Evolutionary conservation across 805 yeast species (phyloP), one percentile per base, ranked within the genome.

Genomic region (Candida yuanshanica): DNA sequence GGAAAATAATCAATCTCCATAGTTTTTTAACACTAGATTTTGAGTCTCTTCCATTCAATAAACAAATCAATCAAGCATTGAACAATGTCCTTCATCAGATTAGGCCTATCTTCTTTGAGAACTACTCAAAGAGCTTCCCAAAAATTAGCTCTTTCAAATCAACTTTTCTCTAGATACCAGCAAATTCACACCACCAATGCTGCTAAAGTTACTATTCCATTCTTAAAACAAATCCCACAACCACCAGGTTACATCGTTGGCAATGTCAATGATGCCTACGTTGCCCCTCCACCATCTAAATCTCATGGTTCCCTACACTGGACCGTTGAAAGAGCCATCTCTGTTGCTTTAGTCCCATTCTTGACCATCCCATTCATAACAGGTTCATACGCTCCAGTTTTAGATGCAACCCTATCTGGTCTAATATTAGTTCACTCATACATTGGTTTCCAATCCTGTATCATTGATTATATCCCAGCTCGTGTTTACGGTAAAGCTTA

Each of bases 231-330:
- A 36, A 76, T 79, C 45, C 81, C 82, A 43, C 95, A 86, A 65
- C 91, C 95, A 26, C 86, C 97, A 34, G 98, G 97, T 29, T 73
- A 83, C 60, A 81, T 91, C 43, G 81, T 81, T 36, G 98, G 97
- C n/a, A 79, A 90, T 7, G 95, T 90, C 37, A 93, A 91, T 63
- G 98, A 93, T 47, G 89, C 98, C 13, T 83, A 73, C 55, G 65
- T 68, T 25, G 67, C 77, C 13, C 97, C 97, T 31, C 63, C 70
- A 32, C 60, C 80, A 5, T 70, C 75, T 55, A 76, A 71, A 49
- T 57, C 70, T 38, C 90, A 88, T 56, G 97, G 98, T 36, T 84
- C 95, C 20, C 74, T 78, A 61, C 98, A 90, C 69, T 91, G 99
- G 99, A 69, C 85, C n/a, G 80, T 81, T 53, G 99, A 91, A 70